Conservation (phyloP, 1,139 yeast species). For the Candida smagusa region DNA sequence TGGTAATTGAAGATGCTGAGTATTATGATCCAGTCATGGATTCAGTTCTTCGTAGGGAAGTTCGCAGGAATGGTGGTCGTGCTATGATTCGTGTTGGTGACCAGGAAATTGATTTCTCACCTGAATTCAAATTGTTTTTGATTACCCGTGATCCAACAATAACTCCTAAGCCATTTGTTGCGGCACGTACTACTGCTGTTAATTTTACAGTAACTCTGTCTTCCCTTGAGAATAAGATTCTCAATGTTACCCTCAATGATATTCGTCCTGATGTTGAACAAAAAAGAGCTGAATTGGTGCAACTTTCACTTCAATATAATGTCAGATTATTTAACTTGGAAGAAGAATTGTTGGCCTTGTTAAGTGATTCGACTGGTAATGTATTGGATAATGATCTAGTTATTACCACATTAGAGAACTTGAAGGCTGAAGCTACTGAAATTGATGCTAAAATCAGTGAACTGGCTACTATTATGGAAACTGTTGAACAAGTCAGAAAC, state of each 20-base stretch:
- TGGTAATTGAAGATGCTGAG: conserved; percentile 78
- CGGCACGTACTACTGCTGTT: conserved; percentile 58
- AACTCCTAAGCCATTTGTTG: conserved; percentile 50
- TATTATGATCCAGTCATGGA: conserved; percentile 71
- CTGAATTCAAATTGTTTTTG: conserved; percentile 58
- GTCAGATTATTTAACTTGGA: conserved; percentile 57
- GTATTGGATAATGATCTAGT: conserved; percentile 68
- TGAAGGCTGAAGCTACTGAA: conserved; percentile 61
- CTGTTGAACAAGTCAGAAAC: conserved; percentile 47
- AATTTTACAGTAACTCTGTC: conserved; percentile 72
- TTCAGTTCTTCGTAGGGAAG: conserved; percentile 59
- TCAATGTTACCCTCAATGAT: conserved; percentile 53
- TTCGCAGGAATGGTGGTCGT: conserved; percentile 69
- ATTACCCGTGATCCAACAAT: conserved; percentile 59
- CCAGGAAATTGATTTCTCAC: conserved; percentile 63
- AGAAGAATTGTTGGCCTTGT: conserved; percentile 52
- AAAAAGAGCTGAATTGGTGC: conserved; percentile 50
- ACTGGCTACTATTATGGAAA: conserved; percentile 50
- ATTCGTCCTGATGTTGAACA: conserved; percentile 68
- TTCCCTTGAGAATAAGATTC: conserved; percentile 60
- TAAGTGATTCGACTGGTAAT: conserved; percentile 58
- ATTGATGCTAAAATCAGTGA: conserved; percentile 54
- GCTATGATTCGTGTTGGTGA: conserved; percentile 58
- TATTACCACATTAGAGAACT: conserved; percentile 55
- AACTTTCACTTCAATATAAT: conserved; percentile 59